These are phyloP conservation scores for Fonsecaea multimorphosa DNA, from an alignment of 2,329 filamentous ascomycete species.

Conservation along the genomic window DNA sequence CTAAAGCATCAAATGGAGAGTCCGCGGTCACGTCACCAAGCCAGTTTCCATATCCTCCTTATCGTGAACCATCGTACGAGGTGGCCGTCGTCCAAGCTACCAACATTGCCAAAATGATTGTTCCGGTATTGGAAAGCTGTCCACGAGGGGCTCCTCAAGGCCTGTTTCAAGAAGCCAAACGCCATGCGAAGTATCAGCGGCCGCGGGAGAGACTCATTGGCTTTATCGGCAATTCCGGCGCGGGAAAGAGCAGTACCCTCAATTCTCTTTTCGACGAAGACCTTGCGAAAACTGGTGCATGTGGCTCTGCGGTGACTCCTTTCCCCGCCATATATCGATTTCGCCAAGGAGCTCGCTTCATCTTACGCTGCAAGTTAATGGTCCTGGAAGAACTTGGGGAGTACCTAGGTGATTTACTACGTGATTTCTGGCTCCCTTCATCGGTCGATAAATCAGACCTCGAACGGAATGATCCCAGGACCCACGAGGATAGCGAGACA, in stretches of 20 bases:
- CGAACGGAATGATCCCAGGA: neutral
- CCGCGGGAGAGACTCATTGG: constrained; percentile 11
- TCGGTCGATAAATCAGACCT: neutral
- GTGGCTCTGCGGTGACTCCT: constrained; percentile 15
- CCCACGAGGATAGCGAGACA: neutral
- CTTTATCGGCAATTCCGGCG: constrained; percentile 15
- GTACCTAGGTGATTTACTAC: neutral
- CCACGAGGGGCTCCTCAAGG: neutral
- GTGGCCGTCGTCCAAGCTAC: neutral
- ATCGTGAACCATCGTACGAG: neutral
- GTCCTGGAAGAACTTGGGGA: neutral
- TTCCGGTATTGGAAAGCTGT: neutral
- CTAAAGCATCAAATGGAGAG: neutral
- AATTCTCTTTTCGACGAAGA: constrained; percentile 8
- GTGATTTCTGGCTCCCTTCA: neutral
- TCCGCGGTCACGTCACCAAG: neutral
- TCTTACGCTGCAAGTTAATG: constrained; percentile 3
- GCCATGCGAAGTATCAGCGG: neutral
- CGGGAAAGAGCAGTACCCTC: constrained; percentile 23
- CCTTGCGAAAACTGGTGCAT: constrained; percentile 13
- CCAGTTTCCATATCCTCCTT: neutral
- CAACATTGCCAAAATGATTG: neutral
- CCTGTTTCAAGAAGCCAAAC: constrained; percentile 1
- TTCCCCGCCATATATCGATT: constrained; percentile 17
- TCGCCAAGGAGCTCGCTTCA: neutral